A percentile compares a stretch with the other conserved stretches of the same genome.
Conservation (phyloP, 805 yeast species). For the Lipomyces chichibuensis region DNA sequence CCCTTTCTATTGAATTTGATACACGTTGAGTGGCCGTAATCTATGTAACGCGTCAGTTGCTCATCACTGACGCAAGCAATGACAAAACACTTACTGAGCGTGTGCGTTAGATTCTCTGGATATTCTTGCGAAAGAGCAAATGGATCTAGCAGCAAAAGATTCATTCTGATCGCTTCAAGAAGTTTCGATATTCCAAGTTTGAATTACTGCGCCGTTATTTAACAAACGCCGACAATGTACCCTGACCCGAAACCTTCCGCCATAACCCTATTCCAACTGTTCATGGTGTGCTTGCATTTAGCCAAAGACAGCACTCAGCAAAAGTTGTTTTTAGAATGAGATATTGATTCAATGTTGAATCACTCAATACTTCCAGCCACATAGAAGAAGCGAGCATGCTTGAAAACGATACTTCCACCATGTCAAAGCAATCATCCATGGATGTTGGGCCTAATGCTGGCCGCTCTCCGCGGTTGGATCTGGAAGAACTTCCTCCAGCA, state of each 20-base stretch:
- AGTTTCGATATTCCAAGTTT: too few species aligned
- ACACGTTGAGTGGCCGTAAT: constrained; percentile 58
- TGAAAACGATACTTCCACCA: too few species aligned
- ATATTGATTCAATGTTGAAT: too few species aligned
- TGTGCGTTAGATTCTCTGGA: constrained; percentile 79
- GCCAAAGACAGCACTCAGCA: too few species aligned
- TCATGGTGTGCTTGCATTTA: too few species aligned
- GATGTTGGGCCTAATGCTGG: too few species aligned
- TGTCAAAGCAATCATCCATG: too few species aligned
- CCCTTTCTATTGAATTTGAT: constrained; percentile 74
- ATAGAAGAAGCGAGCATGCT: too few species aligned
- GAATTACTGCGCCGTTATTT: neutral
- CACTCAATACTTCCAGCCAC: too few species aligned
- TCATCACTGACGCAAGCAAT: neutral
- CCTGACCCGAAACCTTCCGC: neutral
- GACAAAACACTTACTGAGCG: constrained; percentile 48
- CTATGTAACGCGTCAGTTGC: constrained; percentile 23
- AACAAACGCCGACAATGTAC: neutral
- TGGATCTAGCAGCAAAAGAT: constrained; percentile 82
- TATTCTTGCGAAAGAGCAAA: constrained; percentile 88
- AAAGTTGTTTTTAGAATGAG: too few species aligned
- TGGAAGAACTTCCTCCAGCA: too few species aligned
- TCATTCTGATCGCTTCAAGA: constrained; percentile 53
- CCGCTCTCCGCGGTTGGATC: too few species aligned
- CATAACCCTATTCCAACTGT: neutral